Conservation (phyloP, 805 yeast genomes). For the Lipomyces yamadae region DNA sequence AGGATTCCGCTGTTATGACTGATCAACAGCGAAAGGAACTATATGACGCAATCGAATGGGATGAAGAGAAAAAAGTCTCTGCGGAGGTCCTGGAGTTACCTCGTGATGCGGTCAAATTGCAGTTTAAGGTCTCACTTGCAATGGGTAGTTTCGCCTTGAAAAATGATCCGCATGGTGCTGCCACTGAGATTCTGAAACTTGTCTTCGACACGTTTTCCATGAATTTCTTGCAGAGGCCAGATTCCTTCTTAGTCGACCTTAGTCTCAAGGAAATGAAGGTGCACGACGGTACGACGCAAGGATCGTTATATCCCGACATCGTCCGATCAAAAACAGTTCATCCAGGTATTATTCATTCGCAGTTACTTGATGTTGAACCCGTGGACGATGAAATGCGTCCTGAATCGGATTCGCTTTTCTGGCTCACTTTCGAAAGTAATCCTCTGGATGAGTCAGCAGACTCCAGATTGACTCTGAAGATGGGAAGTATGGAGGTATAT, state of each 20-base stretch:
- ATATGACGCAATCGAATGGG: constrained; percentile 91
- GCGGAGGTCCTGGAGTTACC: constrained; percentile 59
- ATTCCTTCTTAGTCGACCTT: constrained; percentile 72
- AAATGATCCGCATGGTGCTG: constrained; percentile 46
- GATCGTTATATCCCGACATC: constrained; percentile 81
- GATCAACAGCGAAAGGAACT: constrained; percentile 89
- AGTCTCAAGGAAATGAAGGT: constrained; percentile 80
- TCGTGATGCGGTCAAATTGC: constrained; percentile 69
- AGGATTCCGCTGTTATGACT: constrained; percentile 59
- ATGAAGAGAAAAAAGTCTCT: constrained; percentile 60
- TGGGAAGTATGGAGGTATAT: constrained; percentile 85
- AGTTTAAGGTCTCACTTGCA: constrained; percentile 67
- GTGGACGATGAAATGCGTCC: constrained; percentile 15
- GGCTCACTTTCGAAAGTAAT: constrained; percentile 78
- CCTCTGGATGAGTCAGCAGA: constrained; percentile 88
- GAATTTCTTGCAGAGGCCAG: constrained; percentile 74
- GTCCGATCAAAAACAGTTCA: constrained; percentile 68
- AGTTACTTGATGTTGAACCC: constrained; percentile 21
- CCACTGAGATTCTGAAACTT: constrained; percentile 68
- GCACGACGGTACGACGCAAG: constrained; percentile 77
- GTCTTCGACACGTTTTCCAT: constrained; percentile 81
- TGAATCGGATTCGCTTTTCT: constrained; percentile 68
- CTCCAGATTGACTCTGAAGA: constrained; percentile 69
- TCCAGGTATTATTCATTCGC: constrained; percentile 15
- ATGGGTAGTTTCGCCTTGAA: constrained; percentile 77